Base-by-base conservation (phyloP, 257 asterid species). In the Agastache rugosa region DNA sequence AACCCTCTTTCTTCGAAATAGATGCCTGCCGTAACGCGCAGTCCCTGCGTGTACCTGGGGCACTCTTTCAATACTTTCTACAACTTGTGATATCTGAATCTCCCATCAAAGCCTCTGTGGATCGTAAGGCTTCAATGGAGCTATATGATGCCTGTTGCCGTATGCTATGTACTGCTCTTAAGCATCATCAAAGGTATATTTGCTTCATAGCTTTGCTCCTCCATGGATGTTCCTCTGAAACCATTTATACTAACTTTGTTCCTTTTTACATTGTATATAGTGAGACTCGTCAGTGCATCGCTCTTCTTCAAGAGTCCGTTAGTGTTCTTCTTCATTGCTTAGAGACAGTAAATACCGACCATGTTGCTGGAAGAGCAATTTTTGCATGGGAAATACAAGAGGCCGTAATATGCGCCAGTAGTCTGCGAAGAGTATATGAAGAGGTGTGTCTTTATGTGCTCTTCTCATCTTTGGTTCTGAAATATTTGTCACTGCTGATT, bases 361-460 rank as follows among this genome's bases (percentile, higher is more conserved):
- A 68, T 41, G 79, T 70, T 72, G 67, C 67, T 67, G 74, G 81
- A 74, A 72, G 72, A 74, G 81, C 73, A 58, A 53, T 12, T 73
- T 83, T 76, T 71, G 82, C 82, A 25, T 89, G 96, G 95, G 91
- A 88, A 82, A 85, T 88, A 51, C 86, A 77, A 84, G 91, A 85
- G 74, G 97, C 92, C 34, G 91, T 89, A 81, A 85, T 78, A 78
- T 92, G 97, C 56, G 98, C 98, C 80, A 71, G 89, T 76, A 83
- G 84, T 71, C 84, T 94, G 64, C 85, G 96, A 70, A 86, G 98
- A 87, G 94, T 94, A 72, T 94, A 91, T 63, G 98, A 94, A 84
- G 98, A 94, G 96, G 97, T 84, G 60, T 65, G 83, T 73, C 66
- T 69, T 58, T 80, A 45, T 76, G 20, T 48, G 19, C 53, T 50